A percentile compares a stretch with the other conserved stretches of the same genome.
phyloP scores from a whole-genome alignment of 345 rosid genomes.

The Passiflora organensis region DNA sequence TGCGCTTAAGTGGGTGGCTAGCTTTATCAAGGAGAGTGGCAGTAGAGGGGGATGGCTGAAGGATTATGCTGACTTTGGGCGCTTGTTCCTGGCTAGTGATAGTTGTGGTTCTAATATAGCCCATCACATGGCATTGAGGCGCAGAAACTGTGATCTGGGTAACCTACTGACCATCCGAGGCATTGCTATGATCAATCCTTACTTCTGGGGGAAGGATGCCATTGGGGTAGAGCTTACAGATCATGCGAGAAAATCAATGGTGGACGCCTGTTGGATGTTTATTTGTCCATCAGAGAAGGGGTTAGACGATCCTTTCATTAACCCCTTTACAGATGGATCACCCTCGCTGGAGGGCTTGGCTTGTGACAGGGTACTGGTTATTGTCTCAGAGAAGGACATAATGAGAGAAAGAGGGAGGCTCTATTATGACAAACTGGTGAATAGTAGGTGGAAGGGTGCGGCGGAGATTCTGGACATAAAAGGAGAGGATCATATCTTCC shows the following conservation, averaged over 20 bases:
- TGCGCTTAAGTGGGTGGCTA: slow-evolving; percentile 47
- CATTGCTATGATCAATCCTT: too few relatives aligned
- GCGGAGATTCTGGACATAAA: slow-evolving; percentile 31
- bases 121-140: too few relatives aligned
- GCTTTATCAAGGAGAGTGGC: slow-evolving; percentile 11
- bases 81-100: slow-evolving; percentile 54
- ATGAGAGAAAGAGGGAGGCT: slow-evolving; percentile 33
- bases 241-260: slow-evolving; percentile 43
- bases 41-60: slow-evolving; percentile 45
- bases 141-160: too few relatives aligned
- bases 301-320: slow-evolving; percentile 66
- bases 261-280: slow-evolving; percentile 75
- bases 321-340: slow-evolving; percentile 60
- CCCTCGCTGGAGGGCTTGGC: slow-evolving; percentile 38
- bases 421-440: slow-evolving; percentile 29
- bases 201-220: too few relatives aligned
- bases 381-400: slow-evolving; percentile 34
- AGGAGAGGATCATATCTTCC: slow-evolving; percentile 44
- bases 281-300: slow-evolving; percentile 65
- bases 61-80: slow-evolving; percentile 39
- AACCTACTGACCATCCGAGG: too few relatives aligned
- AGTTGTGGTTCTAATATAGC: slow-evolving; percentile 5
- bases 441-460: slow-evolving; percentile 41
- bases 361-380: slow-evolving; percentile 38
- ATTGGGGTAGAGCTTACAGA: slow-evolving; percentile 13